These are phyloP conservation scores for Cardamine chenopodiifolia DNA, from an alignment of 345 rosid genomes.

Conservation along the genomic window DNA sequence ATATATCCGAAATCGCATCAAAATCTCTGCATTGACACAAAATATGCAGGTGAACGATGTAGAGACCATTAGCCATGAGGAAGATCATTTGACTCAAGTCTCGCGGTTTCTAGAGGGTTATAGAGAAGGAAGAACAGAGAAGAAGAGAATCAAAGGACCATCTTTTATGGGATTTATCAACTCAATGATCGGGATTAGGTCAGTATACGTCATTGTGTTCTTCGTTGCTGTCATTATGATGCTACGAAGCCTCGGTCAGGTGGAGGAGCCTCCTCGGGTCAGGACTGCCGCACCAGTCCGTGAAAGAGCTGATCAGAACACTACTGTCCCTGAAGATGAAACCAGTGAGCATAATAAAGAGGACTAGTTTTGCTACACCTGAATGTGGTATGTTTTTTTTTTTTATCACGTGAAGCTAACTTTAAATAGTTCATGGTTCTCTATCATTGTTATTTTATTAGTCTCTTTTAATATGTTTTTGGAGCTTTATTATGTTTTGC, in stretches of 20 bases:
- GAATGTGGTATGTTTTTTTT: constrained; percentile 28
- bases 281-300: constrained; percentile 38
- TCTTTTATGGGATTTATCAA: constrained; percentile 69
- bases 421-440: constrained; percentile 3
- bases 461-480: not conserved
- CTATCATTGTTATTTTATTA: not conserved
- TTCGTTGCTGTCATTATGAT: constrained; percentile 68
- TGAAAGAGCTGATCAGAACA: constrained; percentile 41
- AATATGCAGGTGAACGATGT: constrained; percentile 58
- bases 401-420: constrained; percentile 9
- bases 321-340: constrained; percentile 48
- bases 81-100: constrained; percentile 77
- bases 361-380: constrained; percentile 49
- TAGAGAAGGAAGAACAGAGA: constrained; percentile 68
- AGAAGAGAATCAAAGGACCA: constrained; percentile 63
- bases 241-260: constrained; percentile 51
- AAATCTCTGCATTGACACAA: not conserved
- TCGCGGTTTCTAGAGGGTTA: constrained; percentile 77
- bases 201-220: constrained; percentile 65
- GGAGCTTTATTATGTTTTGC: constrained; percentile 19
- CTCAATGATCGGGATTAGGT: constrained; percentile 64
- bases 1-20: not conserved
- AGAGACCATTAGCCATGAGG: constrained; percentile 61
- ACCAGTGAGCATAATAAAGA: constrained; percentile 57
- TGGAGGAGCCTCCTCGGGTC: constrained; percentile 60